Conservation (phyloP, 768 basidiomycete genomes). For the Fibroporia radiculosa region DNA sequence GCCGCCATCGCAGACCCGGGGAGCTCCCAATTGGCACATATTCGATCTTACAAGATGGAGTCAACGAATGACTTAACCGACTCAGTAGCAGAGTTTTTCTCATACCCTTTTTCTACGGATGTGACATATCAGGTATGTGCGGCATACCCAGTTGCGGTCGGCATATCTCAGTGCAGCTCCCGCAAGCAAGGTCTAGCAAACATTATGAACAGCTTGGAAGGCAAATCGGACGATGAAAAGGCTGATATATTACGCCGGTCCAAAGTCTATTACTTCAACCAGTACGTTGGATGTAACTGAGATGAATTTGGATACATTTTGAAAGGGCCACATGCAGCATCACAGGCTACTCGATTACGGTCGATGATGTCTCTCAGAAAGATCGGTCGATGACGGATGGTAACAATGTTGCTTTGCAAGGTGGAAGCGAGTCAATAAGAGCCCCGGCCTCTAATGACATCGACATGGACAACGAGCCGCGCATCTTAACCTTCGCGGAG, state of each 20-base stretch:
- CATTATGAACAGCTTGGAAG: conserved; percentile 37
- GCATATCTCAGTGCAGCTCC: no score
- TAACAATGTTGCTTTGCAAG: neutral
- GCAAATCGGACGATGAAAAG: conserved; percentile 29
- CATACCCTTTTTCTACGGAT: conserved; percentile 50
- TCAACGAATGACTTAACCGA: conserved; percentile 1
- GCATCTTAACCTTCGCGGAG: conserved; percentile 54
- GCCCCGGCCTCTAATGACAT: neutral
- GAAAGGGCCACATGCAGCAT: conserved; percentile 22
- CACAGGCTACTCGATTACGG: conserved; percentile 20
- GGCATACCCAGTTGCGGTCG: no score
- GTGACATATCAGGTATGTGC: conserved; percentile 51
- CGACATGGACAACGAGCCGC: conserved; percentile 25
- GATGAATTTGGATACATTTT: neutral
- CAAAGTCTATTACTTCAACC: conserved; percentile 69
- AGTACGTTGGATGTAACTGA: conserved; percentile 23
- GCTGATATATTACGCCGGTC: conserved; percentile 45
- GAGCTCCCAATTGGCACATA: no score
- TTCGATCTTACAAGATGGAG: no score
- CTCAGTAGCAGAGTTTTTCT: conserved; percentile 26
- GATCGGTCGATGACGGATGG: neutral
- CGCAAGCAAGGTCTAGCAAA: conserved; percentile 62
- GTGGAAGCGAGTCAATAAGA: neutral
- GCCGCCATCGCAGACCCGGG: no score
- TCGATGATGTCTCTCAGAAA: conserved; percentile 19